These are phyloP conservation scores for Aspergillus wentii DNA, from an alignment of 495 filamentous ascomycete genomes.

Conservation along the genomic window DNA sequence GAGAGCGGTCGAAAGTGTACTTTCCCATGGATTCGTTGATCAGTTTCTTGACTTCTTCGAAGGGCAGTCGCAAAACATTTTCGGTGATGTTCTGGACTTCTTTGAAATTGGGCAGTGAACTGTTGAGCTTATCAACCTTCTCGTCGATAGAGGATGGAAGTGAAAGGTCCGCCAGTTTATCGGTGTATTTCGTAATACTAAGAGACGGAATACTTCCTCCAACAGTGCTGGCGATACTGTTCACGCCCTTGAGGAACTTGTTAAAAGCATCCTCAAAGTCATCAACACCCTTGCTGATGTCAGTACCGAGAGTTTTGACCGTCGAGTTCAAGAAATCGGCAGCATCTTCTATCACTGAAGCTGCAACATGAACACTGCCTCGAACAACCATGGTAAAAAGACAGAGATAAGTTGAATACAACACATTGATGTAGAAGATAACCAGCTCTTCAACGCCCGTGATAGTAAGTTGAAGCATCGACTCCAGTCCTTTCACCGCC, in stretches of 20 bases:
- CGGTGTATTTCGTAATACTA: constrained; percentile 54
- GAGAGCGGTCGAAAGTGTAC: constrained; percentile 69
- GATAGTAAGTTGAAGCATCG: constrained; percentile 69
- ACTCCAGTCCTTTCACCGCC: constrained; percentile 69
- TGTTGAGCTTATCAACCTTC: constrained; percentile 63
- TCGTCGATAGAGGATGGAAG: constrained; percentile 60
- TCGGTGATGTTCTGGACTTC: constrained; percentile 75
- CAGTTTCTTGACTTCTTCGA: constrained; percentile 66
- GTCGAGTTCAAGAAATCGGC: constrained; percentile 68
- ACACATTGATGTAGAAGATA: constrained; percentile 82
- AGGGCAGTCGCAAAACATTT: constrained; percentile 66
- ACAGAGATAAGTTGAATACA: constrained; percentile 84
- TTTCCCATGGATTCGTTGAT: constrained; percentile 60
- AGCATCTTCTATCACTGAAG: constrained; percentile 65
- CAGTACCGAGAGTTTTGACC: constrained; percentile 58
- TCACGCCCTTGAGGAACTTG: constrained; percentile 43
- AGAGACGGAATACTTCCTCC: constrained; percentile 44
- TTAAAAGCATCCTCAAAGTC: constrained; percentile 60
- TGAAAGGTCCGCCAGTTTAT: constrained; percentile 62
- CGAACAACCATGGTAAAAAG: constrained; percentile 75
- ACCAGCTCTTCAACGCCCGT: constrained; percentile 83
- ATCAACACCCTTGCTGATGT: constrained; percentile 50
- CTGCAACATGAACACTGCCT: constrained; percentile 66
- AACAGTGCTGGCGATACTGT: constrained; percentile 26
- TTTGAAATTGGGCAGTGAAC: constrained; percentile 74